Evolutionary conservation across 148 eudicot species (phyloP).

Genomic region (Amaranthus cruentus): DNA sequence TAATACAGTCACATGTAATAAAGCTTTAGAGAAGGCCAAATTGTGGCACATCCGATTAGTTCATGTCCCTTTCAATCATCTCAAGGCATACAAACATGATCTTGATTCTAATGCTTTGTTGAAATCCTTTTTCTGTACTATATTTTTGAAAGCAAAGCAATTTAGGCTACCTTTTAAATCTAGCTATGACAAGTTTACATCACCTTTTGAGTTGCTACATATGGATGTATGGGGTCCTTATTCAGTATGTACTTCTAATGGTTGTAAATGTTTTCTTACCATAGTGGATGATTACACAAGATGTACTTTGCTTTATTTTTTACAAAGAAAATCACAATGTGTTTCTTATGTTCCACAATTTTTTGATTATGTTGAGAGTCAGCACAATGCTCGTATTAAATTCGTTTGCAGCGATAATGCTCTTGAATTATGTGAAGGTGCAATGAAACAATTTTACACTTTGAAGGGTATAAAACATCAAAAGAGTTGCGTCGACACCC

Average conservation of each 20-base stretch:
- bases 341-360: no score
- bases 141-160: background rate
- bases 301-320: no score
- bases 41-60: background rate
- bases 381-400: no score
- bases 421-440: no score
- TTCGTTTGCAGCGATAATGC: no score
- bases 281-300: background rate
- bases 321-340: no score
- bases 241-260: background rate
- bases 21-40: no score
- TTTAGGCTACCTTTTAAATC: background rate
- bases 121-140: background rate
- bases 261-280: background rate
- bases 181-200: background rate
- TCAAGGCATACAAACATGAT: background rate
- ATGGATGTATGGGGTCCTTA: background rate
- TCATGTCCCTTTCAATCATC: background rate
- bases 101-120: background rate
- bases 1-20: no score
- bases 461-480: no score
- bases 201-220: background rate
- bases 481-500: no score
- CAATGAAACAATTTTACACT: no score
- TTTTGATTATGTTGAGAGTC: no score